These are phyloP conservation scores for Neofusicoccum parvum DNA, from an alignment of 2,329 filamentous ascomycete genomes.

Conservation along the genomic window DNA sequence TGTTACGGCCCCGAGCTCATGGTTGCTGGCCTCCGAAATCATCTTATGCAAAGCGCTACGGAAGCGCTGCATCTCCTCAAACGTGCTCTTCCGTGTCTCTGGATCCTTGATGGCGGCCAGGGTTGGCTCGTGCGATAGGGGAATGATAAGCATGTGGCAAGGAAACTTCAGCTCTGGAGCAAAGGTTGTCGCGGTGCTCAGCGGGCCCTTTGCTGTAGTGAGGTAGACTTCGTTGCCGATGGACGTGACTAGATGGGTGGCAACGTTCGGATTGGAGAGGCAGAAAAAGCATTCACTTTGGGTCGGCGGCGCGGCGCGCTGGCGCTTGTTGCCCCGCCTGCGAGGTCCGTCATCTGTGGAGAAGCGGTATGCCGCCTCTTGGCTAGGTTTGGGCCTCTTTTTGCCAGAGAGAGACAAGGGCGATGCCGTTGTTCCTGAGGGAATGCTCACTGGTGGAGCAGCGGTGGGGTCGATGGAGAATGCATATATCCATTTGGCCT, in stretches of 20 bases:
- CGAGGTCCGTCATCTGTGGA: conserved; percentile 38
- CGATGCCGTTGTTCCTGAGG: conserved; percentile 72
- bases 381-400: conserved; percentile 56
- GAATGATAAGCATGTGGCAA: conserved; percentile 87
- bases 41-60: conserved; percentile 76
- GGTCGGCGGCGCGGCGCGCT: conserved; percentile 39
- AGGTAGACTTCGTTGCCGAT: conserved; percentile 87
- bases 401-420: conserved; percentile 64
- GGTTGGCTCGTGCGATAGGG: conserved; percentile 78
- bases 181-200: conserved; percentile 73
- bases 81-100: conserved; percentile 61
- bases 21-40: conserved; percentile 70
- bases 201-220: conserved; percentile 87
- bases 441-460: conserved; percentile 62
- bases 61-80: conserved; percentile 81
- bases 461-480: conserved; percentile 64
- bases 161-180: conserved; percentile 70
- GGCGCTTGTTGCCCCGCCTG: conserved; percentile 44
- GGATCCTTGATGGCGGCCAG: conserved; percentile 66
- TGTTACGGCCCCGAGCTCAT: conserved; percentile 77
- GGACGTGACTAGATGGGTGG: conserved; percentile 84
- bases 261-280: conserved; percentile 80
- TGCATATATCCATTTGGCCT: conserved; percentile 80
- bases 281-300: conserved; percentile 94
- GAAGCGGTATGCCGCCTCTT: conserved; percentile 37